A percentile compares a stretch with the other conserved stretches of the same genome.
Conservation (phyloP, 2,329 filamentous ascomycete species). For the Neobulgaria alba region DNA sequence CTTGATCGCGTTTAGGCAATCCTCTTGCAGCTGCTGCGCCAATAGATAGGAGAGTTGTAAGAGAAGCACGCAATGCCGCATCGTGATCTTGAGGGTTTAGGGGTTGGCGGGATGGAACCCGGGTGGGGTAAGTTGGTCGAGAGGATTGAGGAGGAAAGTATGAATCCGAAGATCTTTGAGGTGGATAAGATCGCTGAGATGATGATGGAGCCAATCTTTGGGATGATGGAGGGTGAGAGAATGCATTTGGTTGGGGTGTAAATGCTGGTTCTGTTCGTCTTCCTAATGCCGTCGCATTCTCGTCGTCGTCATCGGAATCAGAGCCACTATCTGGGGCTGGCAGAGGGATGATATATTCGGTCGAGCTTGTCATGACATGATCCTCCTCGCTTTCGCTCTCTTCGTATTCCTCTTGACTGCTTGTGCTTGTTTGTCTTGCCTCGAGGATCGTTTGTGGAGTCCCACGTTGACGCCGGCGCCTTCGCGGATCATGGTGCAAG, state of each 20-base stretch:
- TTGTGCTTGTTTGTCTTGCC: conserved; percentile 40
- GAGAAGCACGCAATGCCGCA: conserved; percentile 79
- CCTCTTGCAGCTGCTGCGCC: conserved; percentile 84
- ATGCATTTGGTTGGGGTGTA: conserved; percentile 84
- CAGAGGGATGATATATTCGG: conserved; percentile 36
- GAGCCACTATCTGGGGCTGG: conserved; percentile 20
- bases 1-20: conserved; percentile 51
- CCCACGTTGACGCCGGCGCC: conserved; percentile 44
- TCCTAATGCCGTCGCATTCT: conserved; percentile 77
- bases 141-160: not conserved
- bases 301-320: conserved; percentile 53
- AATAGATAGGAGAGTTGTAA: conserved; percentile 94
- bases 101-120: conserved; percentile 2
- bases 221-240: conserved; percentile 68
- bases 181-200: conserved; percentile 16
- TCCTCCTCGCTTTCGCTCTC: conserved; percentile 80
- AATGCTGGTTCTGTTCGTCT: conserved; percentile 40
- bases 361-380: conserved; percentile 50
- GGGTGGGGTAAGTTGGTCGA: not conserved
- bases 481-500: conserved; percentile 56
- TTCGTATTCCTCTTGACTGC: conserved; percentile 90
- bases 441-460: conserved; percentile 33
- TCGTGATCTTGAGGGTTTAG: conserved; percentile 71
- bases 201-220: conserved; percentile 30
- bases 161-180: conserved; percentile 6